phyloP scores from a whole-genome alignment of 164 flowering plant species.

The Vitis riparia region DNA sequence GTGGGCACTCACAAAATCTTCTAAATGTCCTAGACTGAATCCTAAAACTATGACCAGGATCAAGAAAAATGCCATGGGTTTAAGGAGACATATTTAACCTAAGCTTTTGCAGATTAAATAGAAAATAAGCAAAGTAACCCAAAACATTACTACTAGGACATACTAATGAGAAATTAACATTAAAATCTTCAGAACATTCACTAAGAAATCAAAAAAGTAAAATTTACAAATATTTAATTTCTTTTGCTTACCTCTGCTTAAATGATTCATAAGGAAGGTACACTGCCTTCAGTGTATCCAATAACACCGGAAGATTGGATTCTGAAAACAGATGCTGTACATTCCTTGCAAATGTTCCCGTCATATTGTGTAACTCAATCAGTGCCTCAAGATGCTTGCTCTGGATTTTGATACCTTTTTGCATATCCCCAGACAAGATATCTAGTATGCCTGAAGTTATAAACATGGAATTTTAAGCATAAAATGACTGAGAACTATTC shows the following conservation, averaged over 20 bases:
- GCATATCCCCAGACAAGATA: constrained; percentile 83
- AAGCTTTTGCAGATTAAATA: neutral
- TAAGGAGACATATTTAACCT: neutral
- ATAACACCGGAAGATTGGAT: constrained; percentile 60
- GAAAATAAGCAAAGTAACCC: neutral
- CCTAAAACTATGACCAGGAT: too few relatives aligned
- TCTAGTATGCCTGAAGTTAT: constrained; percentile 76
- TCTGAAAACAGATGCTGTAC: constrained; percentile 92
- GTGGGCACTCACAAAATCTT: too few relatives aligned
- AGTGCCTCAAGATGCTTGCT: constrained; percentile 87
- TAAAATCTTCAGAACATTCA: neutral
- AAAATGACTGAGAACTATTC: constrained; percentile 6
- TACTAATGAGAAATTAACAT: too few relatives aligned
- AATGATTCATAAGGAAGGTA: constrained; percentile 81
- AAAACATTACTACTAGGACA: too few relatives aligned
- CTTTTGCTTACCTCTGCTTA: constrained; percentile 69
- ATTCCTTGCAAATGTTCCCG: constrained; percentile 85
- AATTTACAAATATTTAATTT: neutral
- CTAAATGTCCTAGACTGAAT: too few relatives aligned
- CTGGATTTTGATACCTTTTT: constrained; percentile 83
- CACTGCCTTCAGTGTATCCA: constrained; percentile 75
- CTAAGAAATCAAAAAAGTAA: neutral
- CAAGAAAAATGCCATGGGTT: too few relatives aligned
- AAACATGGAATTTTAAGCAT: constrained; percentile 3
- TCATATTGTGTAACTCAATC: constrained; percentile 88